phyloP scores from a whole-genome alignment of 108 stramenopile species.

The Discostella stelligeroides region DNA sequence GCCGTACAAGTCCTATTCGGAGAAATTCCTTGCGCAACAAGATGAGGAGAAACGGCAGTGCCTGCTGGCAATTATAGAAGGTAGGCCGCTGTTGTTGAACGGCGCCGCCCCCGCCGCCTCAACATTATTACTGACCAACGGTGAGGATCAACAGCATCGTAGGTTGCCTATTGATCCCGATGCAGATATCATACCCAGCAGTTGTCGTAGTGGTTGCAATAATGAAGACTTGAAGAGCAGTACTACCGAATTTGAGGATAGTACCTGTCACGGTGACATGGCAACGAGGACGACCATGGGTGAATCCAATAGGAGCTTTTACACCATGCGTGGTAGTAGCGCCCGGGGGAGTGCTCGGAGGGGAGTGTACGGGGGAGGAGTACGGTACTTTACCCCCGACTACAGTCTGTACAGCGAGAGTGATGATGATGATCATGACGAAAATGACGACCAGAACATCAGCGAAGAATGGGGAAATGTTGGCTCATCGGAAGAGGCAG shows the following conservation, averaged over 20 bases:
- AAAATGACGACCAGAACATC: conserved; percentile 8
- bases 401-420: conserved; percentile 14
- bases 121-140: conserved; percentile 1
- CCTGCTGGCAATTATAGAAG: conserved; percentile 13
- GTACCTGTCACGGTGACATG: too few species aligned
- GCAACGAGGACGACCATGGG: background rate
- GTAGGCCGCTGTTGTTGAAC: conserved; percentile 6
- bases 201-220: too few species aligned
- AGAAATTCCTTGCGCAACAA: conserved; percentile 43
- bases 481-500: conserved; percentile 13
- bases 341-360: conserved; percentile 6
- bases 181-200: background rate
- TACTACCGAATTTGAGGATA: too few species aligned
- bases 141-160: background rate
- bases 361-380: conserved; percentile 36
- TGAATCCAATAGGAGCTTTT: conserved; percentile 11
- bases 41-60: conserved; percentile 15
- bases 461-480: conserved; percentile 11
- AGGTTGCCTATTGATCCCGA: background rate
- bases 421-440: conserved; percentile 1
- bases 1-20: conserved; percentile 38
- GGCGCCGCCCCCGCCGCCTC: too few species aligned
- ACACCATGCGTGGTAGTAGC: conserved; percentile 5
- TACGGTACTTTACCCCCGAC: conserved; percentile 38
- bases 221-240: background rate